phyloP scores from a whole-genome alignment of 2,329 filamentous ascomycete species.

The Microdochium paspali region DNA sequence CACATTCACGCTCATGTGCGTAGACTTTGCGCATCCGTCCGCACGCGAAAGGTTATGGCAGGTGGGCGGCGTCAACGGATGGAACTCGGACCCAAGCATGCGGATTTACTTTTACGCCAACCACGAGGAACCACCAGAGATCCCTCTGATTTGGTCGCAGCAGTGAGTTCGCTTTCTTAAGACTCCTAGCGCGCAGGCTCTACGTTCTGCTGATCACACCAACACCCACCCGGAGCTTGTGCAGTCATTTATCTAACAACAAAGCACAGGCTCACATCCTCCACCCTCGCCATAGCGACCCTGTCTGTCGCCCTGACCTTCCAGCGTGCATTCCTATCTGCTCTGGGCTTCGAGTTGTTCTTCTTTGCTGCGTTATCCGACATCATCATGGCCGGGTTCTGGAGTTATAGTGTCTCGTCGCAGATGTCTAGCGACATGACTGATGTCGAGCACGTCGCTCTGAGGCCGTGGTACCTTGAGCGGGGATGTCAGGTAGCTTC shows the following conservation, averaged over 20 bases:
- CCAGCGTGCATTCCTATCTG: conserved; percentile 2
- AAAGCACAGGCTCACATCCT: conserved; percentile 6
- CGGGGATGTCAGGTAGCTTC: conserved; percentile 3
- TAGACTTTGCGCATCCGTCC: background rate
- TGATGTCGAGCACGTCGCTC: conserved; percentile 5
- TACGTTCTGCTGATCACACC: too few species aligned
- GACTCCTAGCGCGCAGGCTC: too few species aligned
- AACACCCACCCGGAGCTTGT: too few species aligned
- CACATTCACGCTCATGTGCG: background rate
- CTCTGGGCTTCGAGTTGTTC: conserved; percentile 1
- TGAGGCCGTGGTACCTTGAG: conserved; percentile 8
- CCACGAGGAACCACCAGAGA: conserved; percentile 7
- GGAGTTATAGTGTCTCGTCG: conserved; percentile 7
- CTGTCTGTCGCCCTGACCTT: conserved; percentile 4
- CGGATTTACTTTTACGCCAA: conserved; percentile 13
- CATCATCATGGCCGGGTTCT: conserved; percentile 5
- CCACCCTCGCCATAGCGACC: conserved; percentile 7
- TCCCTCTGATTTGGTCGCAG: conserved; percentile 9
- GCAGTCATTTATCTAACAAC: too few species aligned
- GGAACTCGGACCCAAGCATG: conserved; percentile 12
- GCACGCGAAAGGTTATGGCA: conserved; percentile 5
- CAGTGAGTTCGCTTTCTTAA: conserved; percentile 2
- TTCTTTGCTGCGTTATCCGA: conserved; percentile 5
- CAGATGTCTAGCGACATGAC: conserved; percentile 9
- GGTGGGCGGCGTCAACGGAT: conserved; percentile 9